phyloP scores from a whole-genome alignment of 805 yeast species.

The Wickerhamomyces bisporus region DNA sequence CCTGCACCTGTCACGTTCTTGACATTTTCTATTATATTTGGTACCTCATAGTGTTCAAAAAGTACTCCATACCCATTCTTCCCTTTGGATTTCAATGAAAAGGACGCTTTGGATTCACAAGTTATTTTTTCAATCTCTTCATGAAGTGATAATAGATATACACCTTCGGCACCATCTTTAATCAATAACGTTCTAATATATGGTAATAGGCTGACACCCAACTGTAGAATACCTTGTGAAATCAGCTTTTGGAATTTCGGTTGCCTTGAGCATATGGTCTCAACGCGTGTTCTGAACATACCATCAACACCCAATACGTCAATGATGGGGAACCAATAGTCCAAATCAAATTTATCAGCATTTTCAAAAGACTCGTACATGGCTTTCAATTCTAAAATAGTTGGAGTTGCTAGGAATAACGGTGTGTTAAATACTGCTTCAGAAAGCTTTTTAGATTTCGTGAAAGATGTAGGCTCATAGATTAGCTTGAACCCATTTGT shows the following conservation, averaged over 20 bases:
- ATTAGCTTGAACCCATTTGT: conserved; percentile 31
- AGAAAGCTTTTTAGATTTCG: conserved; percentile 44
- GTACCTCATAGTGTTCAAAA: conserved; percentile 55
- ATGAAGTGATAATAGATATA: conserved; percentile 37
- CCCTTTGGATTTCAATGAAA: conserved; percentile 16
- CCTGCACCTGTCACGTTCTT: conserved; percentile 86
- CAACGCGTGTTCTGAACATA: conserved; percentile 41
- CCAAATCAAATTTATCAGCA: conserved; percentile 42
- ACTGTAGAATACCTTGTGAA: conserved; percentile 51
- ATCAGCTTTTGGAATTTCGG: conserved; percentile 24
- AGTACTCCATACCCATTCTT: conserved; percentile 41
- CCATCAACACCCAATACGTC: conserved; percentile 52
- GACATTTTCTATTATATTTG: conserved; percentile 33
- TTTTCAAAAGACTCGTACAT: conserved; percentile 46
- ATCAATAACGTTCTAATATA: conserved; percentile 60
- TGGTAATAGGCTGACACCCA: conserved; percentile 68
- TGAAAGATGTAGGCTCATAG: conserved; percentile 74
- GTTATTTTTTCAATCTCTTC: conserved; percentile 5
- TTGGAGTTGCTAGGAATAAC: conserved; percentile 48
- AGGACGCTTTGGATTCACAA: conserved; percentile 3
- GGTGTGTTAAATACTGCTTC: conserved; percentile 3
- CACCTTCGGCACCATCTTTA: conserved; percentile 66
- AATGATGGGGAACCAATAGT: conserved; percentile 69
- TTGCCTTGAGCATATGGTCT: conserved; percentile 23
- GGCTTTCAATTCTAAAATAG: conserved; percentile 52